Conservation (phyloP, 2,329 filamentous ascomycete species). For the Dothideomycetes sp. region DNA sequence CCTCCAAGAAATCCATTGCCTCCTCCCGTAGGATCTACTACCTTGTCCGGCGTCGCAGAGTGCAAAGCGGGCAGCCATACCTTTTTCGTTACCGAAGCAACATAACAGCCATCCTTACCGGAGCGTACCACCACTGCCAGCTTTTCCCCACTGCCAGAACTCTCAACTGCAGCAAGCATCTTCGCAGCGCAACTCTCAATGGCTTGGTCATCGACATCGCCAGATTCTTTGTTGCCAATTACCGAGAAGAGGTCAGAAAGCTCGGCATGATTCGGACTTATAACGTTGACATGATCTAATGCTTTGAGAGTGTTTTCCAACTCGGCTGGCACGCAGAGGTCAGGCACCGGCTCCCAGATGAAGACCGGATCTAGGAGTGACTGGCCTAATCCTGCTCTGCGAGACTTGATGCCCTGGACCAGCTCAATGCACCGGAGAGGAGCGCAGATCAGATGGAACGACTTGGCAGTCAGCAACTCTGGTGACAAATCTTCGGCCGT, state of each 20-base stretch:
- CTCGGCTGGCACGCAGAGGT: constrained; percentile 66
- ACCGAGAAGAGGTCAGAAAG: constrained; percentile 74
- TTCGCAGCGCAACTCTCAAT: constrained; percentile 32
- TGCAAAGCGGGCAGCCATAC: constrained; percentile 74
- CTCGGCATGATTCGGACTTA: constrained; percentile 79
- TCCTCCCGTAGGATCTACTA: constrained; percentile 89
- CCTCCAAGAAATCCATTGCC: constrained; percentile 80
- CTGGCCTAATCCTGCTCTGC: constrained; percentile 34
- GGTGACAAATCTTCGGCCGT: constrained; percentile 61
- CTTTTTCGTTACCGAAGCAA: constrained; percentile 31
- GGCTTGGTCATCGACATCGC: constrained; percentile 28
- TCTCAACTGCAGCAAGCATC: constrained; percentile 24
- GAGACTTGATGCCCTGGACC: constrained; percentile 57
- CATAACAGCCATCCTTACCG: constrained; percentile 61
- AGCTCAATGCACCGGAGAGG: constrained; percentile 67
- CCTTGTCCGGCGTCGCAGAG: constrained; percentile 37
- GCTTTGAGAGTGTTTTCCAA: constrained; percentile 45
- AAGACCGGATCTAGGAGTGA: constrained; percentile 52
- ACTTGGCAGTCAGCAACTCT: constrained; percentile 58
- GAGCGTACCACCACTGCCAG: constrained; percentile 59
- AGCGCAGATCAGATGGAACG: constrained; percentile 83
- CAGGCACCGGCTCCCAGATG: constrained; percentile 92
- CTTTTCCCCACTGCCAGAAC: constrained; percentile 16
- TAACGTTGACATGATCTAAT: constrained; percentile 46
- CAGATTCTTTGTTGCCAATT: constrained; percentile 28